Conservation (phyloP, 306 rosid genomes). For the Prunus kanzakura region DNA sequence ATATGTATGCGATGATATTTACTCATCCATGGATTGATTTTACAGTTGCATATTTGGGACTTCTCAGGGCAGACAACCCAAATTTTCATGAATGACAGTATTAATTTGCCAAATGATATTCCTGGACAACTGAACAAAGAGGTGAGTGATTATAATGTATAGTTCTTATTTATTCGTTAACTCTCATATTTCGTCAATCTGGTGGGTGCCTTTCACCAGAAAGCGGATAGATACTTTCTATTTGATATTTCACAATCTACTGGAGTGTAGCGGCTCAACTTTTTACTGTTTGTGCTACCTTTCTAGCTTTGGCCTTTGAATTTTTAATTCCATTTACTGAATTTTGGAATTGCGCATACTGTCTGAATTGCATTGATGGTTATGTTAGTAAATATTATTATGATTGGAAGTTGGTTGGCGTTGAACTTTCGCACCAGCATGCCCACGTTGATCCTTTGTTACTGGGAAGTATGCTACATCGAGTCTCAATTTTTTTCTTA, state of each 20-base stretch:
- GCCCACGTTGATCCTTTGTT: background rate
- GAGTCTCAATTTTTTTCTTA: background rate
- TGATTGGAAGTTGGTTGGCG: too few species aligned
- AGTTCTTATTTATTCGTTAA: background rate
- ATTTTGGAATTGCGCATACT: background rate
- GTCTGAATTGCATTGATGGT: background rate
- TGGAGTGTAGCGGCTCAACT: background rate
- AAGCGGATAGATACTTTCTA: background rate
- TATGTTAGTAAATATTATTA: too few species aligned
- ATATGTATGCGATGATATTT: slow-evolving; percentile 21
- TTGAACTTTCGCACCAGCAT: too few species aligned
- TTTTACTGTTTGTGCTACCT: background rate
- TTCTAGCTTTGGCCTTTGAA: background rate
- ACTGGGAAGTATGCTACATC: background rate
- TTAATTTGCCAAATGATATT: slow-evolving; percentile 40
- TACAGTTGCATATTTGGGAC: slow-evolving; percentile 92
- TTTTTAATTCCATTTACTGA: background rate
- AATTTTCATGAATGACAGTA: slow-evolving; percentile 46
- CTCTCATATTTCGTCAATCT: background rate
- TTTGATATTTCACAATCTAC: background rate
- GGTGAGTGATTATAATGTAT: slow-evolving; percentile 40
- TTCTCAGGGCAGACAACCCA: slow-evolving; percentile 82
- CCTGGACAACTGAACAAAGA: slow-evolving; percentile 47
- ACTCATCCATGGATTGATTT: slow-evolving; percentile 28
- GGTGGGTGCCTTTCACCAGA: background rate